These are phyloP conservation scores for Claviceps humidiphila DNA, from an alignment of 2,329 filamentous ascomycete genomes.

Conservation along the genomic window DNA sequence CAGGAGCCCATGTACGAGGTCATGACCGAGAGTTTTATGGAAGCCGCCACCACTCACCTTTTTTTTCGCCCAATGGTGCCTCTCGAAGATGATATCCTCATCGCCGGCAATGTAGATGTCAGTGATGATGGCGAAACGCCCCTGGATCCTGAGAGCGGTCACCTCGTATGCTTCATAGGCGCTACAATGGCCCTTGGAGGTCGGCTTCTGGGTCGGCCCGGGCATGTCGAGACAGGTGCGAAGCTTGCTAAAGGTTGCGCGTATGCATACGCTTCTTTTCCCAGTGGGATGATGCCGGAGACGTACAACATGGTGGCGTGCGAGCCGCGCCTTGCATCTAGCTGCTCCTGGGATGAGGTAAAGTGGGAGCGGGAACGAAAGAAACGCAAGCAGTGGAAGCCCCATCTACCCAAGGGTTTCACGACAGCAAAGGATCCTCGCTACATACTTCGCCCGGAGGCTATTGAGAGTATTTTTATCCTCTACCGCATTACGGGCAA, in stretches of 20 bases:
- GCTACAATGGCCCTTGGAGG: slow-evolving; percentile 37
- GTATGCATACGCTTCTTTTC: slow-evolving; percentile 35
- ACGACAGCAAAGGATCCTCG: slow-evolving; percentile 38
- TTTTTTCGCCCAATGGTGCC: slow-evolving; percentile 51
- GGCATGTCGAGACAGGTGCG: slow-evolving; percentile 29
- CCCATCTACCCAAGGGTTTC: slow-evolving; percentile 37
- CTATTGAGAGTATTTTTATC: slow-evolving; percentile 69
- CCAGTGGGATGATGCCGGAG: slow-evolving; percentile 40
- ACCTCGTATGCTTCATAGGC: slow-evolving; percentile 38
- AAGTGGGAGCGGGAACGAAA: slow-evolving; percentile 41
- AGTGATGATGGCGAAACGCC: slow-evolving; percentile 9
- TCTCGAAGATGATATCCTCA: slow-evolving; percentile 37
- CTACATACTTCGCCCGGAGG: slow-evolving; percentile 60
- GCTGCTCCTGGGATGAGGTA: slow-evolving; percentile 19
- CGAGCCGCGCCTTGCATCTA: slow-evolving; percentile 14
- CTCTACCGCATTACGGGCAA: slow-evolving; percentile 62
- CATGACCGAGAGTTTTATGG: slow-evolving; percentile 43
- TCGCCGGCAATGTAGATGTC: slow-evolving; percentile 29
- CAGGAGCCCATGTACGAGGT: slow-evolving; percentile 37
- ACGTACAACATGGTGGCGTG: slow-evolving; percentile 30
- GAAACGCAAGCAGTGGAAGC: slow-evolving; percentile 8
- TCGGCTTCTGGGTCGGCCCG: slow-evolving; percentile 25
- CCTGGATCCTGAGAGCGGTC: slow-evolving; percentile 24
- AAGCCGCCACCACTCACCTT: slow-evolving; percentile 41
- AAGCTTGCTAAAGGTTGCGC: slow-evolving; percentile 38